Evolutionary conservation across 208 protist species (phyloP), one percentile per base, ranked within the genome.

Genomic region (Tritrichomonas foetus): DNA sequence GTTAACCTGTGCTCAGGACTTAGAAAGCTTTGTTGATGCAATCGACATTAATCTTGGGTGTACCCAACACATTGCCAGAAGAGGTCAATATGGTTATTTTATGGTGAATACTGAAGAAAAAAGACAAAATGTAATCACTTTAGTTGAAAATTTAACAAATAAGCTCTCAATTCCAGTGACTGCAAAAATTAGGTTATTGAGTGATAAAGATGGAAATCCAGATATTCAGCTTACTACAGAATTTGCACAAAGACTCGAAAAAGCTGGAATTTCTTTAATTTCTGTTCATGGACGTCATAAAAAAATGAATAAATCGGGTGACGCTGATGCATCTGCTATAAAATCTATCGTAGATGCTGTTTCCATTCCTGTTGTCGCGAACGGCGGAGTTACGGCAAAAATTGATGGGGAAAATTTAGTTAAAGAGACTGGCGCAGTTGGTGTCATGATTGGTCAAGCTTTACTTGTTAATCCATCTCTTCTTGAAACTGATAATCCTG

Each of bases 21-120:
- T 89, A 20, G 14, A 53, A 53, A 13, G 41, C 27, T 57, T 57
- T 39, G 41, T 1, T 20, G 47, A 53, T 89, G 78, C 47, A 57
- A 89, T 89, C 39, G 78, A 89, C 39, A 57, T 89, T 14, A 89
- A 89, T 49, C 39, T 53, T 53, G 78, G 78, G 57, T 89, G 78
- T n/a, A 89, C 78, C 16, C 78, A 89, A 57, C 78, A 89, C 16
- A 89, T 89, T 39, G 78, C 78, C 25, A 53, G 47, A n/a, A 25
- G 78, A 0, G 78, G 78, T 20, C 47, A 57, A 61, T 89, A 89
- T 57, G 78, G 78, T 11, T 89, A 89, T 61, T 89, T 89, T 30
- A 89, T 89, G 78, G 78, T 89, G 0, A 57, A 89, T 61, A 57
- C 44, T 5, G 78, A 89, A 89, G 39, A 57, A 14, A 89, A 89